Conservation (phyloP, 805 yeast species). For the Candida endomychidarum region DNA sequence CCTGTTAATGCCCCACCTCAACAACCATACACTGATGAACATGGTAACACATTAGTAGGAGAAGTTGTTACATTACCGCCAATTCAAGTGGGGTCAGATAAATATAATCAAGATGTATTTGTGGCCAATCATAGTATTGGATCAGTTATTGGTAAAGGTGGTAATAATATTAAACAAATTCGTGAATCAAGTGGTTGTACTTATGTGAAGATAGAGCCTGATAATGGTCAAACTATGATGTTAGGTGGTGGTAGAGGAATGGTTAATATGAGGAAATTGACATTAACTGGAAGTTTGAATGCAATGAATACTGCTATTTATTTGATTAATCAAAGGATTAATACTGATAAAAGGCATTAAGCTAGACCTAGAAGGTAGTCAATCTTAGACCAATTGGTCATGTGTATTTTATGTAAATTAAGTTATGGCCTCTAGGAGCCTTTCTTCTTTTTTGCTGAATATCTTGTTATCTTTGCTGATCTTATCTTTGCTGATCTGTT, state of each 20-base stretch:
- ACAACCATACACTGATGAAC: constrained; percentile 41
- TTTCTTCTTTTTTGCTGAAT: too few relatives aligned
- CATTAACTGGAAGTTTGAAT: constrained; percentile 63
- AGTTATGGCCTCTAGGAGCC: not conserved
- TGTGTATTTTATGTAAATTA: constrained; percentile 7
- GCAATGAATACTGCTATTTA: constrained; percentile 73
- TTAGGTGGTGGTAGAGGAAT: constrained; percentile 45
- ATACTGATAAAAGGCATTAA: constrained; percentile 55
- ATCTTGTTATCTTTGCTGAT: too few relatives aligned
- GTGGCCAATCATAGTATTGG: constrained; percentile 82
- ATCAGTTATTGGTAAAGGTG: constrained; percentile 82
- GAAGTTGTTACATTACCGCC: constrained; percentile 44
- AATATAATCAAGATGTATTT: constrained; percentile 64
- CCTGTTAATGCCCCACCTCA: constrained; percentile 31
- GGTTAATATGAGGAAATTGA: constrained; percentile 53
- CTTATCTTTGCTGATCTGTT: too few relatives aligned
- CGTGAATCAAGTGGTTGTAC: constrained; percentile 71
- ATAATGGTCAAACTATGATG: constrained; percentile 49
- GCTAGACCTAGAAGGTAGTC: not conserved
- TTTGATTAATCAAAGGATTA: constrained; percentile 70
- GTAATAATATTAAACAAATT: constrained; percentile 76
- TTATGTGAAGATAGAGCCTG: constrained; percentile 69
- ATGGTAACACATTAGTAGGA: constrained; percentile 43
- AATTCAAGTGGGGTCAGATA: constrained; percentile 47
- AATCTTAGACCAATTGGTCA: not conserved